Evolutionary conservation across 2,329 filamentous ascomycete species (phyloP).

Genomic region (Seiridium unicorne): DNA sequence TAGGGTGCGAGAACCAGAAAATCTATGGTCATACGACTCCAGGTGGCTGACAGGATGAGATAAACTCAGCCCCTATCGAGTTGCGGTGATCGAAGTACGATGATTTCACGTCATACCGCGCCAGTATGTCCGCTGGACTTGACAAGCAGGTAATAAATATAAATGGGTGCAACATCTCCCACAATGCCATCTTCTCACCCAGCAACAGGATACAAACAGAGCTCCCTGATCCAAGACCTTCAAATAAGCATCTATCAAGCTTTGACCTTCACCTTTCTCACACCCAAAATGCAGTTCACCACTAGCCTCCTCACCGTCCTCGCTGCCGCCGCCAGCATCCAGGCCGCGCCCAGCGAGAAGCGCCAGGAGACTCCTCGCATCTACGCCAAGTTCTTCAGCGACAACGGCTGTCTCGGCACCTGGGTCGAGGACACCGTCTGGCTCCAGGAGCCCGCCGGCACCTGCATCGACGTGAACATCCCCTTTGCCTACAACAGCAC

Average conservation of each 20-base stretch:
- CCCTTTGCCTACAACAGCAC: conserved; percentile 5
- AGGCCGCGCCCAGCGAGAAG: not conserved
- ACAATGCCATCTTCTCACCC: not conserved
- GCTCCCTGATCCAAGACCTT: not conserved
- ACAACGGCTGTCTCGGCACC: conserved; percentile 6
- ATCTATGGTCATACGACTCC: not conserved
- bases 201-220: not conserved
- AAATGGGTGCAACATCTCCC: not conserved
- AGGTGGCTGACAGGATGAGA: not conserved
- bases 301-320: conserved; percentile 3
- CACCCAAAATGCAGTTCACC: conserved; percentile 6
- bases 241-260: not conserved
- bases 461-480: conserved; percentile 7
- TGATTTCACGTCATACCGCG: not conserved
- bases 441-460: conserved; percentile 3
- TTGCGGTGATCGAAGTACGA: not conserved
- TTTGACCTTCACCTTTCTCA: not conserved
- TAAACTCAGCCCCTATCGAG: not conserved
- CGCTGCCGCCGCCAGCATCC: conserved; percentile 3
- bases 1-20: not conserved
- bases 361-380: conserved; percentile 9
- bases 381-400: conserved; percentile 10
- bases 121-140: too few relatives aligned
- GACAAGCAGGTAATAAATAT: not conserved
- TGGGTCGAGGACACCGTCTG: conserved; percentile 12